Evolutionary conservation across 2,329 filamentous ascomycete genomes (phyloP), one percentile per base, ranked within the genome.

Genomic region (Colletotrichum abscissum): DNA sequence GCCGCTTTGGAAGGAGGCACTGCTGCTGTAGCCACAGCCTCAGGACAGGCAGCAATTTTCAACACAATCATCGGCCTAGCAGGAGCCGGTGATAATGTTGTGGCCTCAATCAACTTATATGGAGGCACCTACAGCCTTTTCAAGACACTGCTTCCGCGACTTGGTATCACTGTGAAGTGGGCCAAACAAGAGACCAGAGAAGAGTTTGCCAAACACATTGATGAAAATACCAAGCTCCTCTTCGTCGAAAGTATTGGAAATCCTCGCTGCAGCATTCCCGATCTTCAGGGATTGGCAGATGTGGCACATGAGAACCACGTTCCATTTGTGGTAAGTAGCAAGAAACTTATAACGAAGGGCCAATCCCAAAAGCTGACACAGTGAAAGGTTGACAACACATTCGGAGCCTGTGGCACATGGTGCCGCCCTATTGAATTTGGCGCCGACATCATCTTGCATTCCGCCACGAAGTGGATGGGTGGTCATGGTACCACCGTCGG

Each of bases 51-150:
- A 4, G 35, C 35, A 0, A 38, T 38, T 2, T 38, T 38, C 14
- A 38, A 38, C 12, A 38, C 35, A 1, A 38, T 38, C 12, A 38
- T 38, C 35, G 35, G 35, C 35, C 14, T 38, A 38, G 35, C 35
- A 38, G 95, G 7, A 91, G 98, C n/a, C 94, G 94, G 95, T 56
- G 95, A 98, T 87, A 98, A 98, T 86, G 97, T 98, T 77, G 90
- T 98, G 57, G 93, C 94, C 14, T 98, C 95, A 2, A 92, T 92
- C 64, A 98, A 97, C 84, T 87, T 98, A 71, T 97, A 98, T 84
- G 95, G 95, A 76, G 95, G 95, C 81, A 98, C 95, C 12, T 98
- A 98, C 87, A 98, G 98, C 85, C 95, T 98, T 86, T 91, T 98
- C 85, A 98, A 98, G 86, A 95, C 98, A 56, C 89, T 95, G 76